Evolutionary conservation across 495 filamentous ascomycete species (phyloP).

Genomic region (Chaetomium tenue): DNA sequence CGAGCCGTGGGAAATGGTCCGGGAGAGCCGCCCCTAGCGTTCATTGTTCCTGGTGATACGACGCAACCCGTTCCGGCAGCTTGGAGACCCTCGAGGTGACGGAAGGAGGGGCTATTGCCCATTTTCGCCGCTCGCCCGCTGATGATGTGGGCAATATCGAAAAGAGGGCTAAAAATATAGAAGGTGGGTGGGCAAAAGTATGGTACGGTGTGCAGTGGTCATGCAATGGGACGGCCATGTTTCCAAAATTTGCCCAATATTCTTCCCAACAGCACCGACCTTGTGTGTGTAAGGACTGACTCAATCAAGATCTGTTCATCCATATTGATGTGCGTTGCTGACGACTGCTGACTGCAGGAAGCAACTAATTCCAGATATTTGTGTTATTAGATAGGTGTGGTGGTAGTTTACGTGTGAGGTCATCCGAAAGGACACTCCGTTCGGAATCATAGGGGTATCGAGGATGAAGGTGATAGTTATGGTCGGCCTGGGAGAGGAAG

Average conservation of each 20-base stretch:
- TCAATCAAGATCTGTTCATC: constrained; percentile 16
- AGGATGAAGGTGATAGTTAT: too few species aligned
- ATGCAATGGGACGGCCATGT: constrained; percentile 1
- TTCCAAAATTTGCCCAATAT: constrained; percentile 15
- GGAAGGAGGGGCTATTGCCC: constrained; percentile 12
- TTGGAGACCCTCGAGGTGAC: constrained; percentile 3
- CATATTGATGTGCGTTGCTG: constrained; percentile 17
- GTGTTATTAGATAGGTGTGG: not conserved
- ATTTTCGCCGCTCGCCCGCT: constrained; percentile 5
- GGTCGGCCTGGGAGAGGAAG: too few species aligned
- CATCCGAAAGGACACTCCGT: not conserved
- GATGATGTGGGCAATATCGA: constrained; percentile 2
- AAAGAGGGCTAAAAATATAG: constrained; percentile 23
- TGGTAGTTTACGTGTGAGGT: not conserved
- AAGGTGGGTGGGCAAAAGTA: constrained; percentile 19
- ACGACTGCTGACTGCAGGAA: constrained; percentile 19
- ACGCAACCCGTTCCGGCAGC: not conserved
- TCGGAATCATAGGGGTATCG: too few species aligned
- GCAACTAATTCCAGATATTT: not conserved
- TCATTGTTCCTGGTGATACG: constrained; percentile 4
- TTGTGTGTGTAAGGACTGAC: not conserved
- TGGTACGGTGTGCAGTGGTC: constrained; percentile 12
- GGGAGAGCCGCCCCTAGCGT: not conserved
- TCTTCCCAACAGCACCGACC: not conserved
- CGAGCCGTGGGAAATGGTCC: constrained; percentile 11